Evolutionary conservation across 495 filamentous ascomycete species (phyloP), one percentile per base, ranked within the genome.

Genomic region (Aspergillus funiculosus): DNA sequence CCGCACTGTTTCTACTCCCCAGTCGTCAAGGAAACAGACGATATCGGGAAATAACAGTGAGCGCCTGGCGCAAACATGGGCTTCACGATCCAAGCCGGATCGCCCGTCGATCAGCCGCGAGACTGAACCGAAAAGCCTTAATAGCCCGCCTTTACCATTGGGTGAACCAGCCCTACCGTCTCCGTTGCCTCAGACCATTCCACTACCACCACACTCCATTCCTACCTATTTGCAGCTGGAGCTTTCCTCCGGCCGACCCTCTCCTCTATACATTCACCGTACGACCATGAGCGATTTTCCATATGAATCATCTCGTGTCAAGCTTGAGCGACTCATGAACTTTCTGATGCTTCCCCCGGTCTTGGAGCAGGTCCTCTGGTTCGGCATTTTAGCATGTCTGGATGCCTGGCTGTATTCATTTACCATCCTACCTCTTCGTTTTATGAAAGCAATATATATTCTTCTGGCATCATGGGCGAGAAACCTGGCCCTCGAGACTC

Each of bases 341-440:
- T 91, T 95, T 61, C 67, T 97, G 6, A 65, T 87, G 14, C 70
- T 97, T 4, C 88, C 91, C 6, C 79, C 77, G 6, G 82, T 81
- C 39, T 69, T 99, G n/a, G 92, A 99, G 65, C 78, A 83, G 43
- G 78, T 88, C 1, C 73, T 99, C 14, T 80, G 78, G 53, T 97
- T 99, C 68, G 92, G 92, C 5, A 79, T 84, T 7, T 58, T 96
- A 17, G 87, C 91, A 21, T 97, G 92, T 62, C 70, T 97, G 22
- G 92, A 99, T 68, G 83, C 89, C n/a, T 99, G 91, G 92, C 75
- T 97, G 4, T 89, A 94, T 64, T 89, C 89, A 0, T 94, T 97
- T 48, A 99, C 94, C 0, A 89, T 99, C 22, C 68, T 97, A 5
- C 92, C 92, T 8, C 74, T 99, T 42, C 79, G 92, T 0, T 97